Evolutionary conservation across 129 eudicot species (phyloP).

Genomic region (Deinandra increscens): DNA sequence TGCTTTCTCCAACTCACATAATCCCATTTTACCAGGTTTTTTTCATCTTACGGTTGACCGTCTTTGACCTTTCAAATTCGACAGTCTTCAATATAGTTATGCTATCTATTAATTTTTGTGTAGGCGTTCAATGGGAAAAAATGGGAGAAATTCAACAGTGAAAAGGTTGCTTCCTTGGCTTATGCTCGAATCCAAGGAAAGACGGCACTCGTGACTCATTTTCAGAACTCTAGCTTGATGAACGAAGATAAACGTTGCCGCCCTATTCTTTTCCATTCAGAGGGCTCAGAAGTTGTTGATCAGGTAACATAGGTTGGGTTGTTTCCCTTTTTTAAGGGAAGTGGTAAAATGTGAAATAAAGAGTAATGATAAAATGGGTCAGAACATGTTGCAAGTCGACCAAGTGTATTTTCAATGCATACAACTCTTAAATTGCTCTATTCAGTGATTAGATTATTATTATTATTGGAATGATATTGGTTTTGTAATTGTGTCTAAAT

Average conservation of each 20-base stretch:
- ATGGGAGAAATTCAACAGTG: constrained; percentile 97
- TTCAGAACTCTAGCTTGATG: constrained; percentile 94
- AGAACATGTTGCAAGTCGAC: background rate
- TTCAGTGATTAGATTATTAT: background rate
- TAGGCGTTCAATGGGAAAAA: constrained; percentile 91
- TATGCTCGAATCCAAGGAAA: constrained; percentile 96
- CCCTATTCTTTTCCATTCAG: constrained; percentile 80
- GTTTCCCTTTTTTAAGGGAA: background rate
- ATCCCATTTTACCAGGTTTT: constrained; percentile 77
- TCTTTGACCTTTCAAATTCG: constrained; percentile 1
- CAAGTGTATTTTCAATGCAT: background rate
- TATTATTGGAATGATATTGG: background rate
- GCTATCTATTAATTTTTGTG: background rate
- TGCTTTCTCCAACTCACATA: constrained; percentile 80
- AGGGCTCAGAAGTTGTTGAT: constrained; percentile 51
- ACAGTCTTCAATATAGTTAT: background rate
- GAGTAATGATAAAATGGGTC: background rate
- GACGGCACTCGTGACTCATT: constrained; percentile 73
- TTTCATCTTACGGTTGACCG: background rate
- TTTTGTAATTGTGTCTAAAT: background rate
- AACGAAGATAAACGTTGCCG: constrained; percentile 93
- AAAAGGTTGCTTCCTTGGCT: constrained; percentile 88
- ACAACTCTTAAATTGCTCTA: background rate
- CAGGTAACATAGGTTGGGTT: constrained; percentile 45
- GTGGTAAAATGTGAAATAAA: background rate